Percentiles rank a stretch among this genome's conserved stretches.
Evolutionary conservation across 2,329 filamentous ascomycete genomes (phyloP).

Genomic region (Pseudocercospora crystallina): DNA sequence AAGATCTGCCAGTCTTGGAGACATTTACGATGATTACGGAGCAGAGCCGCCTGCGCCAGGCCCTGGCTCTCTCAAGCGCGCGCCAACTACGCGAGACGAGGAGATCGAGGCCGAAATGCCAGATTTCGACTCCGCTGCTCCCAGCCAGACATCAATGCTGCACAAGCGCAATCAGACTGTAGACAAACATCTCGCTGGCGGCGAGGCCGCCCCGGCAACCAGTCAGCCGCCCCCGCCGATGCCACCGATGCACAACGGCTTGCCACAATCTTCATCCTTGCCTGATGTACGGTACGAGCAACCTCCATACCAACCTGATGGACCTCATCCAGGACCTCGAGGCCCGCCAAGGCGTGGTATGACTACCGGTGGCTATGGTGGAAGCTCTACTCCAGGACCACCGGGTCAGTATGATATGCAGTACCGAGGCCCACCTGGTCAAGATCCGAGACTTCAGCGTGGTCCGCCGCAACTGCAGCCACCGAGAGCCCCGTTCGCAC

Average conservation of each 20-base stretch:
- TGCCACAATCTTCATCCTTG: slow-evolving; percentile 18
- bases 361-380: slow-evolving; percentile 14
- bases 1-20: slow-evolving; percentile 14
- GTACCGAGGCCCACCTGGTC: slow-evolving; percentile 10
- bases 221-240: slow-evolving; percentile 10
- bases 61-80: slow-evolving; percentile 15
- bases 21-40: slow-evolving; percentile 24
- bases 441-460: slow-evolving; percentile 14
- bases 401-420: slow-evolving; percentile 16
- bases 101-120: slow-evolving; percentile 60
- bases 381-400: slow-evolving; percentile 6
- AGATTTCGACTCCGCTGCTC: slow-evolving; percentile 56
- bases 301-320: slow-evolving; percentile 6
- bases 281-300: slow-evolving; percentile 19
- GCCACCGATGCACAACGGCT: slow-evolving; percentile 5
- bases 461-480: slow-evolving; percentile 20
- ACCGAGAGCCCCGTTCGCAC: slow-evolving; percentile 27
- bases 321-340: slow-evolving; percentile 6
- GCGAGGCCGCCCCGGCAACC: slow-evolving; percentile 28
- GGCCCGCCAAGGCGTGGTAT: slow-evolving; percentile 17
- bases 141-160: slow-evolving; percentile 27
- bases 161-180: slow-evolving; percentile 32
- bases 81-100: slow-evolving; percentile 36
- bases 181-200: slow-evolving; percentile 30
- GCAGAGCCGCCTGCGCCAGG: slow-evolving; percentile 9